Base-by-base conservation (phyloP, 1,284 basidiomycete genomes). In the Leccinum fuscescens region DNA sequence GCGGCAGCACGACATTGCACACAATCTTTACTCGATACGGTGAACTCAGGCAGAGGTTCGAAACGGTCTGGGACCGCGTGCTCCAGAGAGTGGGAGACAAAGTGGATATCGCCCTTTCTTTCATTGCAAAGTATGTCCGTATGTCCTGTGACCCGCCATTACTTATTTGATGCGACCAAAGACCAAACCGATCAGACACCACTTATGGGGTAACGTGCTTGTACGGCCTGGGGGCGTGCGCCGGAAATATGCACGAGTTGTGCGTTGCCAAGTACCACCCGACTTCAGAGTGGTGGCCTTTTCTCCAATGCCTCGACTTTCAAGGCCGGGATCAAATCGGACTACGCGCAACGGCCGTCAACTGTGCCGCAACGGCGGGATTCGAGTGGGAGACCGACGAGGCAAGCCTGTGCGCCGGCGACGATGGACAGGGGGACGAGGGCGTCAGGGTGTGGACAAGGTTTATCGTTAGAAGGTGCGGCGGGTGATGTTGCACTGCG, bases 191-290 rank as follows among this genome's bases (percentile, higher is more conserved):
- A 22, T 80, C 84, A 9, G 88, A 90, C 46, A 76, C 84, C 11
- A 78, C 81, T 53, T 89, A 88, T 69, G 92, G 92, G 14, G 84
- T 91, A 20, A 82, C 78, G 24, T 95, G 93, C 76, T 82, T 81
- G 79, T 93, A 96, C 72, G 93, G 93, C 20, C 76, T 78, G 15
- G 74, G 82, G 52, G 93, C 95, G 76, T 94, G 92, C 67, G 86
- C 86, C n/a, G 93, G 92, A 55, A 93, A 95, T 76, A 83, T 93
- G 15, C 89, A 95, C 64, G 86, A 95, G 71, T 80, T 96, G 24
- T 96, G 93, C 70, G 86, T 86, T 12, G 77, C 79, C 61, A 84
- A 85, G 70, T 80, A 90, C 66, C 78, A 84, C 20, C 73, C 75
- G 22, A 69, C 74, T 31, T 64, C 74, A n/a, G 75, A 76, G 29